These are phyloP conservation scores for Afroboletus lepidellus DNA, from an alignment of 1,284 basidiomycete genomes.

Conservation along the genomic window DNA sequence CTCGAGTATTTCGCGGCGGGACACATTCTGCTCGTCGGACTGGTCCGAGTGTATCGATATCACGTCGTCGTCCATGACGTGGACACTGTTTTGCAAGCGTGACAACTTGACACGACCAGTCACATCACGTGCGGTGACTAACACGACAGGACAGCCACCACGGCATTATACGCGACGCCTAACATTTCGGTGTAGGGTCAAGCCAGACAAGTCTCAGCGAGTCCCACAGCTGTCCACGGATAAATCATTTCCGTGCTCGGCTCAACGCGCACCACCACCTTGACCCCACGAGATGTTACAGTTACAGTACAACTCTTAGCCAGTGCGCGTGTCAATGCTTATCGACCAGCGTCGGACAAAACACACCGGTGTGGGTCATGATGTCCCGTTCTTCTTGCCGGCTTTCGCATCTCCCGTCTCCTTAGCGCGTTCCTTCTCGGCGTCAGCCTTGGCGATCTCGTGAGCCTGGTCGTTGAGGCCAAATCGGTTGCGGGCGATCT, in stretches of 20 bases:
- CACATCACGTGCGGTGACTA: constrained; percentile 36
- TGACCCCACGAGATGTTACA: constrained; percentile 1
- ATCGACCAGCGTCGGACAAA: background rate
- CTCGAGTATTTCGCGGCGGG: constrained; percentile 51
- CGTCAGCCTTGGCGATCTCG: constrained; percentile 73
- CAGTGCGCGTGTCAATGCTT: background rate
- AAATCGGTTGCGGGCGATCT: constrained; percentile 90
- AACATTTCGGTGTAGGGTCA: background rate
- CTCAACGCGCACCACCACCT: background rate
- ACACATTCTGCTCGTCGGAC: constrained; percentile 31
- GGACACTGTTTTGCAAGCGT: constrained; percentile 2
- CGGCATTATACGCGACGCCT: background rate
- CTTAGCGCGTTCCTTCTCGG: constrained; percentile 60
- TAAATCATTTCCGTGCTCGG: constrained; percentile 19
- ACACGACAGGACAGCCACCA: background rate
- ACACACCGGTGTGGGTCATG: constrained; percentile 16
- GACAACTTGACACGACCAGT: constrained; percentile 23
- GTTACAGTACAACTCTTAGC: constrained; percentile 1
- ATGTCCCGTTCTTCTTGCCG: constrained; percentile 39
- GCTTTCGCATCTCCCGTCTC: constrained; percentile 44
- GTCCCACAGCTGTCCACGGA: constrained; percentile 10
- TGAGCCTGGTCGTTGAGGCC: constrained; percentile 93
- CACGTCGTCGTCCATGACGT: constrained; percentile 32
- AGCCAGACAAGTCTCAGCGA: no score
- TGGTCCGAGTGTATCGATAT: constrained; percentile 39